A percentile compares a stretch with the other conserved stretches of the same genome.
Conservation (phyloP, 192 early-diverging fungal species). For the Geranomyces variabilis region DNA sequence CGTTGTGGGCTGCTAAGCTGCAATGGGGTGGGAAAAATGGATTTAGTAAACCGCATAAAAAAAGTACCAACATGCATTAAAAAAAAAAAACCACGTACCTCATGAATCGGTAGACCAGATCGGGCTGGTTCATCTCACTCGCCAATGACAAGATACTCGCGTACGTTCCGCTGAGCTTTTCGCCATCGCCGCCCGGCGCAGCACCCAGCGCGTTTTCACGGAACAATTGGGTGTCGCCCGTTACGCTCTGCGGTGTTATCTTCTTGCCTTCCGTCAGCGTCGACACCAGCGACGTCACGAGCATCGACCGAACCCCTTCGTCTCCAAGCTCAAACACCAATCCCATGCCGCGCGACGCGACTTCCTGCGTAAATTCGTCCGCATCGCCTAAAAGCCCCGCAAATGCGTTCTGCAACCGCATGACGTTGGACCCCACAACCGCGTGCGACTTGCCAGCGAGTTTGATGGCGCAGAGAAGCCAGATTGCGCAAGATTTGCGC, state of each 20-base stretch:
- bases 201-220: conserved; percentile 67
- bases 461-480: conserved; percentile 79
- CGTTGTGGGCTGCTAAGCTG: conserved; percentile 81
- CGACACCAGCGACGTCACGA: conserved; percentile 73
- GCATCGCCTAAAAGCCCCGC: conserved; percentile 76
- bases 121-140: conserved; percentile 90
- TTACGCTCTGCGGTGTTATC: conserved; percentile 57
- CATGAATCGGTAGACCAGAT: conserved; percentile 93
- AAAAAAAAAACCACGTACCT: conserved; percentile 41
- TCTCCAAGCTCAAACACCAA: conserved; percentile 83
- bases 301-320: conserved; percentile 61
- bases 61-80: no score
- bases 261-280: conserved; percentile 75
- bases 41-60: no score
- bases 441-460: conserved; percentile 56
- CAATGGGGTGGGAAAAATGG: no score
- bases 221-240: conserved; percentile 77
- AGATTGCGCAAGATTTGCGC: conserved; percentile 73
- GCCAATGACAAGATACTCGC: conserved; percentile 79
- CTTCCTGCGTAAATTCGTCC: conserved; percentile 86
- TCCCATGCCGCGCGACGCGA: conserved; percentile 85
- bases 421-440: conserved; percentile 50
- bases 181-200: conserved; percentile 69
- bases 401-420: conserved; percentile 75
- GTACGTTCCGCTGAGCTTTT: conserved; percentile 27